Evolutionary conservation across 2,329 filamentous ascomycete genomes (phyloP), one percentile per base, ranked within the genome.

Genomic region (Aspergillus udagawae): DNA sequence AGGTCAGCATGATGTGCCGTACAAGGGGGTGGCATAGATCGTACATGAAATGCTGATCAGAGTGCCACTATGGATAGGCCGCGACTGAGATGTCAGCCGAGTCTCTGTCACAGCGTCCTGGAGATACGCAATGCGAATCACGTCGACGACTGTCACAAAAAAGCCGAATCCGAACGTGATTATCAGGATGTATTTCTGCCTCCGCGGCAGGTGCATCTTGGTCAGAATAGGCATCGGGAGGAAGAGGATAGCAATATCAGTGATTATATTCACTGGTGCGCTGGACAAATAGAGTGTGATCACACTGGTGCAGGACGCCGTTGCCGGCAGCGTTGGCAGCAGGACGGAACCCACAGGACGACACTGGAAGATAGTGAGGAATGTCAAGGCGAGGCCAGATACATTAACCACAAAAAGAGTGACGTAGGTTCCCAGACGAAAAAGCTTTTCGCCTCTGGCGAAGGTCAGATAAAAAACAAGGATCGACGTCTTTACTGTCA

Each of bases 401-500:
- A 87, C 70, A 67, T 94, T 95, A 70, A 96, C 91, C 21, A 96
- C 81, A 50, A 79, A 80, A 1, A 97, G 78, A 0, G 90, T 91
- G 3, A 82, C 79, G 79, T 92, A 92, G 20, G 91, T 94, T n/a
- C 87, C 86, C 74, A 88, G 84, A 57, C 89, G 85, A 63, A 96
- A 87, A 51, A 92, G 80, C 61, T 85, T 85, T 63, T 95, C 86
- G 58, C 91, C 89, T 66, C 87, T 88, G 25, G 91, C 89, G 50
- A 97, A 81, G 44, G 88, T 87, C 51, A 97, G 81, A 75, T 95
- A 97, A 74, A 97, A 97, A 53, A 93, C 82, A 56, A 97, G 81
- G 65, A 97, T 90, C n/a, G 91, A 95, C 0, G 90, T 92, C 76
- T 97, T 97, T 52, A 91, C 91, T 2, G 89, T 86, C 90, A 96